These are phyloP conservation scores for Quercus wislizeni DNA, from an alignment of 306 rosid genomes.

Conservation along the genomic window DNA sequence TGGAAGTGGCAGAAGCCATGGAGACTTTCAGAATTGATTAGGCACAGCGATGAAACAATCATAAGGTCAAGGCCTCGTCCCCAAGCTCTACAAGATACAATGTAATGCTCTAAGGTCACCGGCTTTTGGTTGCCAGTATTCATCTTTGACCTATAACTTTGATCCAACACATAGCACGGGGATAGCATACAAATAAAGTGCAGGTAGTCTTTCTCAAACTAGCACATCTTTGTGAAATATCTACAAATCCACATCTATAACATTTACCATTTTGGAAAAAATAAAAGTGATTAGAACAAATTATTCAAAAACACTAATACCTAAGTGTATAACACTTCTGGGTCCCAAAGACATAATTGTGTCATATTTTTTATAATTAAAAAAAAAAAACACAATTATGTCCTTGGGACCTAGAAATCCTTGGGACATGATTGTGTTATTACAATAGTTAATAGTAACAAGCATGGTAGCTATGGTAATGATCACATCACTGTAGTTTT, in stretches of 20 bases:
- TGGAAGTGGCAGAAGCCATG: slow-evolving; percentile 99
- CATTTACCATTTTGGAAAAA: background rate
- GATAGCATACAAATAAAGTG: slow-evolving; percentile 30
- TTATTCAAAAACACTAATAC: no score
- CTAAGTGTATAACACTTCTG: no score
- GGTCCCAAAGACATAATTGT: no score
- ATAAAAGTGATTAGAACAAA: background rate
- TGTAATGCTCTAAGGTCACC: slow-evolving; percentile 41
- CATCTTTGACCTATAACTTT: slow-evolving; percentile 42
- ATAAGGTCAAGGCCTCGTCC: slow-evolving; percentile 78
- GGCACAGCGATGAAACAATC: slow-evolving; percentile 89
- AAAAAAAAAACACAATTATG: background rate
- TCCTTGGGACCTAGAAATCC: no score
- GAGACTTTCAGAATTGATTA: slow-evolving; percentile 94
- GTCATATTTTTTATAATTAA: background rate
- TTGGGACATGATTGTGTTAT: no score
- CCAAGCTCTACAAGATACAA: slow-evolving; percentile 54
- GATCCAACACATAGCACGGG: slow-evolving; percentile 31
- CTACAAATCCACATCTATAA: background rate
- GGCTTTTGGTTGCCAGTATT: slow-evolving; percentile 29
- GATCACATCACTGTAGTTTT: background rate
- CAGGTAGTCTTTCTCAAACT: slow-evolving; percentile 33
- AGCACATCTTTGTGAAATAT: background rate
- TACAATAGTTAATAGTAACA: no score
- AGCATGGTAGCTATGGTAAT: background rate